These are phyloP conservation scores for Tylopilus plumbeoviolaceoides DNA, from an alignment of 768 basidiomycete genomes.

Conservation along the genomic window DNA sequence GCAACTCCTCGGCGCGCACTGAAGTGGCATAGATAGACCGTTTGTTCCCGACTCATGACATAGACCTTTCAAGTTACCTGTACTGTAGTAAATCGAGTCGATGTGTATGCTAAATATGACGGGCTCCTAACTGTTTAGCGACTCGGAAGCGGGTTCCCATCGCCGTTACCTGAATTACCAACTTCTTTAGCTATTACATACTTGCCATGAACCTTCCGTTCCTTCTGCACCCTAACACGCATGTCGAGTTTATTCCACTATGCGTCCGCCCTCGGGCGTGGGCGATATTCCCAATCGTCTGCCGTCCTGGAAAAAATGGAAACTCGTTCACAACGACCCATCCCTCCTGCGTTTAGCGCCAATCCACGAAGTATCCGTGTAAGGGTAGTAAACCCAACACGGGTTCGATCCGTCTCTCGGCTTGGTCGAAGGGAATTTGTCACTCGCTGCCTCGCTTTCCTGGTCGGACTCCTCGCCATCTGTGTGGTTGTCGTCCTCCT, in stretches of 20 bases:
- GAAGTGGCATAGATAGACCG: conserved; percentile 7
- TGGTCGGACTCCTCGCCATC: background rate
- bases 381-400: background rate
- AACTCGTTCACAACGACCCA: background rate
- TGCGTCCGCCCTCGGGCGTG: background rate
- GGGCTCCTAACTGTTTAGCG: background rate
- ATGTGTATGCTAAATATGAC: background rate
- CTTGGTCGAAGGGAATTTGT: background rate
- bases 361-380: background rate
- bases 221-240: background rate
- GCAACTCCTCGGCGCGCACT: conserved; percentile 49
- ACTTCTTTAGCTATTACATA: background rate
- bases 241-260: background rate
- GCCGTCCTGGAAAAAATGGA: background rate
- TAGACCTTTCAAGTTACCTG: conserved; percentile 10
- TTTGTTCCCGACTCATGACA: background rate
- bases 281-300: background rate
- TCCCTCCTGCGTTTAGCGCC: background rate
- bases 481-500: background rate
- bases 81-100: conserved; percentile 2
- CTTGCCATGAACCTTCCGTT: background rate
- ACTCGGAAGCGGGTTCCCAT: background rate
- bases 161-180: background rate
- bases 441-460: background rate
- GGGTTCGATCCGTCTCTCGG: background rate